Conservation (phyloP, 352 stramenopile genomes). For the Globisporangium mamillatum region DNA sequence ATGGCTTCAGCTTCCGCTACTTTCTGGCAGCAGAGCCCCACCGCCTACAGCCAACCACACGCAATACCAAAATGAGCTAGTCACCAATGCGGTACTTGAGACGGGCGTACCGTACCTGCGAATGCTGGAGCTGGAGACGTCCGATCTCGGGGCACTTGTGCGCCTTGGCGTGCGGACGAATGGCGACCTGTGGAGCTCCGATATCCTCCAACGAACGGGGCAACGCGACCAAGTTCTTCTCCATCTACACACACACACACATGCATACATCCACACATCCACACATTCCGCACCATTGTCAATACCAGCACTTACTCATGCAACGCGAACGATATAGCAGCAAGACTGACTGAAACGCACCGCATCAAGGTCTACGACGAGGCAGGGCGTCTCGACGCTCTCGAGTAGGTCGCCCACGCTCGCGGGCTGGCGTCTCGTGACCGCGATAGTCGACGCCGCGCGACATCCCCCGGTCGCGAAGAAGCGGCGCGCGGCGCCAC, state of each 20-base stretch:
- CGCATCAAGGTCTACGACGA: conserved; percentile 63
- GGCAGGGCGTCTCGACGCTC: conserved; percentile 57
- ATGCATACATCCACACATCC: conserved; percentile 26
- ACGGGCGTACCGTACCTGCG: conserved; percentile 17
- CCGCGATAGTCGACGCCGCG: not conserved
- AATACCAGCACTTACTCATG: no score
- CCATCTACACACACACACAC: conserved; percentile 28
- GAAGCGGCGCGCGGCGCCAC: conserved; percentile 7
- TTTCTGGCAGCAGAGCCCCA: conserved; percentile 70
- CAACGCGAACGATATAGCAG: not conserved
- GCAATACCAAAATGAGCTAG: not conserved
- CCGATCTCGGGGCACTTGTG: conserved; percentile 64
- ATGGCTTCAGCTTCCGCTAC: conserved; percentile 71
- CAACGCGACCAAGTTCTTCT: conserved; percentile 46
- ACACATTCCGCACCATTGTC: no score
- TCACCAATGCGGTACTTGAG: not conserved
- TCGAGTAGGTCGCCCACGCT: conserved; percentile 23
- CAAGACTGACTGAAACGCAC: conserved; percentile 16
- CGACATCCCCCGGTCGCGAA: not conserved
- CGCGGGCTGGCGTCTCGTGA: conserved; percentile 24
- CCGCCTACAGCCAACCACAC: conserved; percentile 13
- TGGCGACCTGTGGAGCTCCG: conserved; percentile 28
- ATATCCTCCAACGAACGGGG: conserved; percentile 28
- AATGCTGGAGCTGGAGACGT: conserved; percentile 43
- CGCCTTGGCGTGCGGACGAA: conserved; percentile 70